These are phyloP conservation scores for Geotrichum siamense DNA, from an alignment of 1,139 yeast species.

Conservation along the genomic window DNA sequence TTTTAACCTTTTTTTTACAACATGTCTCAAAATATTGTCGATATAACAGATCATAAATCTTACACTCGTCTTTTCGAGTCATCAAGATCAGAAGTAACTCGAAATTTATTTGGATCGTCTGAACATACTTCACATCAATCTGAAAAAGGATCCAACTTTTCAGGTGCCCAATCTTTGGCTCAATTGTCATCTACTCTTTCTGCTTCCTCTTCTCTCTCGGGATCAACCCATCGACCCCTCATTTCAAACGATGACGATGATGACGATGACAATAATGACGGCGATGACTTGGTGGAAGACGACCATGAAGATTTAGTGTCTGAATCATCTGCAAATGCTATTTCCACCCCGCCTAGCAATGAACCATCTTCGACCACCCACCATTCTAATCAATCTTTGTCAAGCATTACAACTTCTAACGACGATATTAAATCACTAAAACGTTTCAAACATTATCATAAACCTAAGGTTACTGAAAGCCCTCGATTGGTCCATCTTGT, in stretches of 20 bases:
- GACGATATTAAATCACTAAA: constrained; percentile 8
- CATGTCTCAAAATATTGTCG: constrained; percentile 1
- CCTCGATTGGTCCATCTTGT: constrained; percentile 33
- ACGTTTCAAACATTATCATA: constrained; percentile 35
- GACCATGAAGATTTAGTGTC: neutral
- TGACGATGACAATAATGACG: constrained; percentile 13
- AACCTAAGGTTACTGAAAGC: constrained; percentile 34
- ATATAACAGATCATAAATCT: constrained; percentile 16
- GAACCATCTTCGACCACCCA: neutral
- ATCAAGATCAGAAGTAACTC: constrained; percentile 9
- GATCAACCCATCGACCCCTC: constrained; percentile 20
- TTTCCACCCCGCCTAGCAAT: neutral
- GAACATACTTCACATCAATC: neutral
- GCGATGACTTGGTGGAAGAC: constrained; percentile 10
- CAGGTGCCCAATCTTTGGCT: constrained; percentile 21
- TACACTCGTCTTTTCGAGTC: constrained; percentile 17
- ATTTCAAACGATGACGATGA: constrained; percentile 17
- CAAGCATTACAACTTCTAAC: constrained; percentile 1
- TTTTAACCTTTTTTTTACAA: neutral
- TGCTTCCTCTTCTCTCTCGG: constrained; percentile 30
- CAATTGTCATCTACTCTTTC: constrained; percentile 27
- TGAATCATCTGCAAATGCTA: neutral
- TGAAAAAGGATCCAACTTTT: neutral
- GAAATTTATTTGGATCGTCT: neutral
- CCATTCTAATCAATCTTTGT: constrained; percentile 1